These are phyloP conservation scores for Entamoeba dispar DNA, from an alignment of 208 protist genomes.

Conservation along the genomic window DNA sequence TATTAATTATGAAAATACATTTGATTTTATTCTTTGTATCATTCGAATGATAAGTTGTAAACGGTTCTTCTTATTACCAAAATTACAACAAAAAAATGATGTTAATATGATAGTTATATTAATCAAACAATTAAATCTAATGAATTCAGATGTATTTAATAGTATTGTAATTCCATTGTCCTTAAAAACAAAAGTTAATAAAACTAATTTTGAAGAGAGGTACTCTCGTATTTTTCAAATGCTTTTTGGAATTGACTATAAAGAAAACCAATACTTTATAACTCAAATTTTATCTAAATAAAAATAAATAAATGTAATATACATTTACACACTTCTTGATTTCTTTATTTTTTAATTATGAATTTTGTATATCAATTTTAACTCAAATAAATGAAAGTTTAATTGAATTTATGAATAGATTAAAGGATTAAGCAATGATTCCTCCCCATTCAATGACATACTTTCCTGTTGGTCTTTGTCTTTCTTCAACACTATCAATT, in stretches of 20 bases:
- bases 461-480: background rate
- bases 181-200: background rate
- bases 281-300: no score
- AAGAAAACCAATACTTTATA: background rate
- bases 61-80: no score
- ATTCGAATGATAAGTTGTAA: background rate
- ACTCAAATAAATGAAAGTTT: no score
- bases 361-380: no score
- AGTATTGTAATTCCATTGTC: background rate
- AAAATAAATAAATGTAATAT: no score
- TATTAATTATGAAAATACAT: background rate
- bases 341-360: no score
- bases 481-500: background rate
- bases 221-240: background rate
- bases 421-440: background rate
- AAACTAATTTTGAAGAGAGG: background rate
- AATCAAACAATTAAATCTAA: background rate
- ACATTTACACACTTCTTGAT: no score
- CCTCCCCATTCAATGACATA: background rate
- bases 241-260: background rate
- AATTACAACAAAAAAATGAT: background rate
- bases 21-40: background rate
- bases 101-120: background rate
- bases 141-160: background rate
- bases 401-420: no score